Evolutionary conservation across 257 asterid species (phyloP), one percentile per base, ranked within the genome.

Genomic region (Solanum pinnatisectum): DNA sequence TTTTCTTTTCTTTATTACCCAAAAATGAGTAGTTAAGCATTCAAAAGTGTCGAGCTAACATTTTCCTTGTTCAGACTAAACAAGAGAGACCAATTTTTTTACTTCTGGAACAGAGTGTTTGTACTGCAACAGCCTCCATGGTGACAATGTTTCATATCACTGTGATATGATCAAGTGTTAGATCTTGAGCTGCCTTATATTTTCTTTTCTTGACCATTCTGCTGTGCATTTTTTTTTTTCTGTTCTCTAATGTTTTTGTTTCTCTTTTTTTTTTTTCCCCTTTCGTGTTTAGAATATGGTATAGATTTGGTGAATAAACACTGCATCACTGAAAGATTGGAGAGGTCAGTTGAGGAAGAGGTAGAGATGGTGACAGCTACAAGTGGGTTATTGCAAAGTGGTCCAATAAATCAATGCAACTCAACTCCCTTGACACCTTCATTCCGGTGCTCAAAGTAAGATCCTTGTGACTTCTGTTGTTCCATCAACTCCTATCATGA

Each of bases 391-490:
- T 36, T 52, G 85, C 91, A 89, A 56, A 89, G 88, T 56, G 94
- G 89, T 81, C 90, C 81, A 18, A 87, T 87, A 86, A 88, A 60
- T 89, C 88, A 94, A 88, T 94, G 87, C 46, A 87, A 88, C 87
- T 88, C 88, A 92, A 93, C 94, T 92, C 98, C 98, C 83, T 86
- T 72, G 67, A 93, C 98, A 71, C 98, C 98, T 83, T 90, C 91
- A 88, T 87, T 93, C 84, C 93, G 92, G 89, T 84, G 81, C 86
- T 86, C 91, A 10, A 71, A 91, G 98, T 96, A 91, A 92, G 95
- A 88, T 65, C 27, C 37, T 49, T 82, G 68, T 82, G 70, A 82
- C 42, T 10, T 63, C 39, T 42, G 78, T 84, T 35, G 77, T 22
- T 56, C 25, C 30, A 83, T 71, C 33, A 87, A 73, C 44, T 49